Conservation (phyloP, 345 rosid genomes). For the Chamaenerion angustifolium region DNA sequence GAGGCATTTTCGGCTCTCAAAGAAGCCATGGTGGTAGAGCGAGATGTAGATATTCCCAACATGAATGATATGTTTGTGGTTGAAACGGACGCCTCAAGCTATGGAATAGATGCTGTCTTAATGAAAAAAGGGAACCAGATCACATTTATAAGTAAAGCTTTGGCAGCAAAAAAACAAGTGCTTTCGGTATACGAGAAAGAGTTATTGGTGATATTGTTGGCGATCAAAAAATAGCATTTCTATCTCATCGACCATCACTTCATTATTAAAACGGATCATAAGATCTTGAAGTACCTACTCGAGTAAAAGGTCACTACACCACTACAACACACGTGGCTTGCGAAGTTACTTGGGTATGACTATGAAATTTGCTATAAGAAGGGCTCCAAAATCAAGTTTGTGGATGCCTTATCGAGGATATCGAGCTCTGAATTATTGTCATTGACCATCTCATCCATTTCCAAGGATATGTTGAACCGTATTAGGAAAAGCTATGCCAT, state of each 20-base stretch:
- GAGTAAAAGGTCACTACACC: background rate
- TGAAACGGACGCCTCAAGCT: background rate
- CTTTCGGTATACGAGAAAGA: conserved; percentile 3
- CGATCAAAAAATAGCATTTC: background rate
- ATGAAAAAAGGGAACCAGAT: background rate
- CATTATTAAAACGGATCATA: background rate
- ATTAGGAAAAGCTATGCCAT: too few relatives aligned
- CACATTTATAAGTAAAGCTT: background rate
- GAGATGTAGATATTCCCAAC: background rate
- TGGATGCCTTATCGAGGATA: background rate
- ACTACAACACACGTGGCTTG: background rate
- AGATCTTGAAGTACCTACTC: background rate
- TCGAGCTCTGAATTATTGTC: too few relatives aligned
- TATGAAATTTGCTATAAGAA: background rate
- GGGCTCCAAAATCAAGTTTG: background rate
- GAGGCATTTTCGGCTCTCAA: background rate
- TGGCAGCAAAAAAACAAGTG: background rate
- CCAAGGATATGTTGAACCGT: too few relatives aligned
- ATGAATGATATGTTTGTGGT: background rate
- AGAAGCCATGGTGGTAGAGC: background rate
- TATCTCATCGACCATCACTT: conserved; percentile 1
- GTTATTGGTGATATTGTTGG: background rate
- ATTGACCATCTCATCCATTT: too few relatives aligned
- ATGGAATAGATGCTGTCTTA: background rate
- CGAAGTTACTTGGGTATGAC: background rate